Base-by-base conservation (phyloP, 441 rosid genomes). In the Mallotus japonicus region DNA sequence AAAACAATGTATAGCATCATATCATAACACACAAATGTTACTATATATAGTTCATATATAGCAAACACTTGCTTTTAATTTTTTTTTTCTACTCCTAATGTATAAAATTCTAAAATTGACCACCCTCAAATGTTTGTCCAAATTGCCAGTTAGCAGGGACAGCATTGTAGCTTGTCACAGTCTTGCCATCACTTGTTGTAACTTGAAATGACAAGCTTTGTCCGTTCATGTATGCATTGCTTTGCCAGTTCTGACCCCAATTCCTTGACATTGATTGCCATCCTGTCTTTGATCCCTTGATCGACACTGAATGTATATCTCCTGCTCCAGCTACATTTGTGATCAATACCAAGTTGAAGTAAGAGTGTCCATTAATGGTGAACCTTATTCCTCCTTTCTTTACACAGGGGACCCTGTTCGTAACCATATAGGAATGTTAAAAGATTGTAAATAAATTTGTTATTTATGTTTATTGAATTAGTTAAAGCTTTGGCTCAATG, bases 181-280 rank as follows among this genome's bases (percentile, higher is more conserved):
- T 53, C 68, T 75, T 73, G 4, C 85, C 84, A 58, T 85, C 85
- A 34, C 89, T 83, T 20, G 83, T 76, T 19, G 77, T 80, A 54
- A 85, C 87, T 62, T 77, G 76, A 80, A 86, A 84, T 12, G 90
- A 86, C 42, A 86, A 80, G 56, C 82, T 69, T 71, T 86, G 88
- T 16, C 85, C 90, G 42, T 83, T 78, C 22, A 86, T 79, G 65
- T 77, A 70, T 16, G 82, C 37, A 50, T 84, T 86, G 81, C 84
- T 81, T 72, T 86, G 90, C 90, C 90, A 86, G 69, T 86, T 85
- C 70, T 85, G 88, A 20, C 90, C 90, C 90, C 90, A 86, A 62
- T 86, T 86, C 64, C 85, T 76, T 4, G 85, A 83, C 90, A 84
- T 78, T 4, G 75, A 8, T 68, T 78, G 85, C 90, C 90, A 85